Percentiles rank a stretch among this genome's conserved stretches.
Conservation (phyloP, 2,329 filamentous ascomycete genomes). For the Penicillium concentricum region DNA sequence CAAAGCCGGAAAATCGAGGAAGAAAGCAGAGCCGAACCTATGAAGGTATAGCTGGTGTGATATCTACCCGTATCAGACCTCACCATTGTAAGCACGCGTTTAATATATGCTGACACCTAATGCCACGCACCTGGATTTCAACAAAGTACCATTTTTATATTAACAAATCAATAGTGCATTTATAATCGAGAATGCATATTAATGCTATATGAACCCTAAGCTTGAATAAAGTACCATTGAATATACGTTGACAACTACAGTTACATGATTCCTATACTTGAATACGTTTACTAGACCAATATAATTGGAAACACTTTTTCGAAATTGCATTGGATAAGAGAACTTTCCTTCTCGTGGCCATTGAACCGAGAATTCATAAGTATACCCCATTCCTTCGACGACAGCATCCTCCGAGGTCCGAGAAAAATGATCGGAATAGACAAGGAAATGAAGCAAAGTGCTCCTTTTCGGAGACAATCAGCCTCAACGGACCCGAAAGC, state of each 20-base stretch:
- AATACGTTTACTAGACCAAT: too few species aligned
- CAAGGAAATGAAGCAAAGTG: slow-evolving; percentile 26
- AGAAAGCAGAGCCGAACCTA: slow-evolving; percentile 18
- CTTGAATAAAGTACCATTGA: too few species aligned
- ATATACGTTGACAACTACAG: too few species aligned
- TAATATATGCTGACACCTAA: background rate
- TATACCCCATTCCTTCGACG: slow-evolving; percentile 30
- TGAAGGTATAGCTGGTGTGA: slow-evolving; percentile 18
- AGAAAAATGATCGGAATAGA: slow-evolving; percentile 28
- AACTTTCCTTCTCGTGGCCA: slow-evolving; percentile 34
- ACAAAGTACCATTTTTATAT: background rate
- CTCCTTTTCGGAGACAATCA: slow-evolving; percentile 28
- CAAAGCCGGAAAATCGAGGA: slow-evolving; percentile 13
- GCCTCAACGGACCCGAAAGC: slow-evolving; percentile 33
- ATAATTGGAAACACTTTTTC: slow-evolving; percentile 15
- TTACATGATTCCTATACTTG: too few species aligned
- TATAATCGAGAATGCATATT: too few species aligned
- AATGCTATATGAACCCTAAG: background rate
- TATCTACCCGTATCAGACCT: slow-evolving; percentile 23
- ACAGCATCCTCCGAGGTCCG: slow-evolving; percentile 40
- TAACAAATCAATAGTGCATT: too few species aligned
- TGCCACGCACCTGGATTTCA: slow-evolving; percentile 3
- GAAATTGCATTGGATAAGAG: slow-evolving; percentile 25
- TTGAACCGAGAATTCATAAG: slow-evolving; percentile 20
- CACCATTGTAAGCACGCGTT: background rate